phyloP scores from a whole-genome alignment of 352 stramenopile species.

The Blastocystis sp. region DNA sequence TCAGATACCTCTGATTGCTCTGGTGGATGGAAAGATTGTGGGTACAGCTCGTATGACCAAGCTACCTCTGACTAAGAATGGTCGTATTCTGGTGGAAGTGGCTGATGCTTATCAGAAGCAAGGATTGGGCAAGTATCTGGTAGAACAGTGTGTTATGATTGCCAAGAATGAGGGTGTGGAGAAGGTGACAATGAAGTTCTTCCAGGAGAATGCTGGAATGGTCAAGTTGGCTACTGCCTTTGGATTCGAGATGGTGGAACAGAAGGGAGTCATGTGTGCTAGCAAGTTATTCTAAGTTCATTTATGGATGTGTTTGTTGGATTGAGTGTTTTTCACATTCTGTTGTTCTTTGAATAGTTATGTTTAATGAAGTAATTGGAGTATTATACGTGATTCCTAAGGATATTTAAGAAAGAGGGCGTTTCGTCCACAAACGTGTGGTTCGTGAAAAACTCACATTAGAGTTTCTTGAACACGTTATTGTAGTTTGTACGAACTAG shows the following conservation, averaged over 20 bases:
- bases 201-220: constrained; percentile 38
- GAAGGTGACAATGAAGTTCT: constrained; percentile 38
- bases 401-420: neutral
- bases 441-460: neutral
- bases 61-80: constrained; percentile 2
- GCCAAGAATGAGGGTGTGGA: constrained; percentile 9
- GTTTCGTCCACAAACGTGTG: constrained; percentile 25
- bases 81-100: neutral
- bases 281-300: constrained; percentile 31
- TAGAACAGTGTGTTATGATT: constrained; percentile 15
- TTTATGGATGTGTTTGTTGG: neutral
- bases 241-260: neutral
- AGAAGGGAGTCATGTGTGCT: constrained; percentile 15
- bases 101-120: constrained; percentile 38
- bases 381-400: neutral
- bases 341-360: neutral
- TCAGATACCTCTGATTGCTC: constrained; percentile 21
- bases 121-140: constrained; percentile 48
- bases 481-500: neutral
- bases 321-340: too few relatives aligned
- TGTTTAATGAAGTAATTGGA: neutral
- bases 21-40: constrained; percentile 26
- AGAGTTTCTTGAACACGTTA: constrained; percentile 34
- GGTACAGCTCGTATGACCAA: neutral
- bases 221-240: constrained; percentile 7